Conservation (phyloP, 78 protist species). For the Polysphondylium violaceum region DNA sequence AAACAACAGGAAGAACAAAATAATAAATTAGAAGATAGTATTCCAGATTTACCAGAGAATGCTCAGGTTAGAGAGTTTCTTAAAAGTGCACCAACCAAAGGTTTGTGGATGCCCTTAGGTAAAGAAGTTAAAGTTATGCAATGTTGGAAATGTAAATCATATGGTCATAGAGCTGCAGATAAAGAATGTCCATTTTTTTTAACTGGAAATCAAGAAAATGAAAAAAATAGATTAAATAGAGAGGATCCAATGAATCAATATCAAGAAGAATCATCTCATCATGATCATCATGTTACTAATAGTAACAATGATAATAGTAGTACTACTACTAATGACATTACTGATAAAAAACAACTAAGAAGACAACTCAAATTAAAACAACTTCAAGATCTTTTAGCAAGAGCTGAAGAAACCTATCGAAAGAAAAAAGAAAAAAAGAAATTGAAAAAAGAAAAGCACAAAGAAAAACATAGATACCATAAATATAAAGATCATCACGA, state of each 20-base stretch:
- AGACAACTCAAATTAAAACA: not conserved
- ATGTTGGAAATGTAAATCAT: slow-evolving; percentile 66
- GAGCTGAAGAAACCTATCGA: slow-evolving; percentile 47
- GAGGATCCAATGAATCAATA: slow-evolving; percentile 53
- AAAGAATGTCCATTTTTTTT: slow-evolving; percentile 42
- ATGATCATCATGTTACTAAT: not conserved
- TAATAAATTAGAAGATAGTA: slow-evolving; percentile 22
- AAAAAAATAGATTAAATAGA: slow-evolving; percentile 6
- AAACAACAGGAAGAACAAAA: too few relatives aligned
- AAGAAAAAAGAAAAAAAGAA: slow-evolving; percentile 28
- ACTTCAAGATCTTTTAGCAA: slow-evolving; percentile 25
- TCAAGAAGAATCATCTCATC: not conserved
- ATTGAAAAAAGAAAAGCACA: slow-evolving; percentile 5
- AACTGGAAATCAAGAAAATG: not conserved
- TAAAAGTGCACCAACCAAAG: slow-evolving; percentile 67
- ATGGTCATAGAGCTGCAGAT: slow-evolving; percentile 54
- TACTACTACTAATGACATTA: not conserved
- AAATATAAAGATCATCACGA: too few relatives aligned
- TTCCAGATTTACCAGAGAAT: slow-evolving; percentile 80
- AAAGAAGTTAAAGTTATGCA: slow-evolving; percentile 77
- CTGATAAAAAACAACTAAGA: not conserved
- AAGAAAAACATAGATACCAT: slow-evolving; percentile 13
- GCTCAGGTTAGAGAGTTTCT: slow-evolving; percentile 43
- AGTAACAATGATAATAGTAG: not conserved
- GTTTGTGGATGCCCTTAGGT: slow-evolving; percentile 78